Evolutionary conservation across 2,329 filamentous ascomycete species (phyloP), one percentile per base, ranked within the genome.

Genomic region (Penicillium sclerotigenum): DNA sequence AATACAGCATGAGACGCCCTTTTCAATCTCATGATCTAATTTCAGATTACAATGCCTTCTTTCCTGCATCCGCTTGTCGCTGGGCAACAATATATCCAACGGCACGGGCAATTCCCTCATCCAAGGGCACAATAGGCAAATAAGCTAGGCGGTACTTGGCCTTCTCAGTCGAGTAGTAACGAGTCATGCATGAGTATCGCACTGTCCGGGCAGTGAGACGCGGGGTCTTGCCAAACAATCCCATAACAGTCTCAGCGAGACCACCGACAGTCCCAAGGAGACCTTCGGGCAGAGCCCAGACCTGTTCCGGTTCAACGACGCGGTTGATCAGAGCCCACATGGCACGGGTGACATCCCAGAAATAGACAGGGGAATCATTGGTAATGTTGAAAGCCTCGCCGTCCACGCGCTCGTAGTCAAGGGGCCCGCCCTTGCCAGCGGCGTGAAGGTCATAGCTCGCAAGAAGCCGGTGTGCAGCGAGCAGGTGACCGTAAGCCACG

Each of bases 351-450:
- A 95, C 89, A 74, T 96, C 91, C 86, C 94, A 95, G 75, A 96
- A 95, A 72, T 93, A 93, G 20, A 95, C 81, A 5, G 93, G 93
- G 64, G 85, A 80, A 74, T 91, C 90, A 73, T 97, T 97, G 56
- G 91, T 94, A 68, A 97, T 84, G 76, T 96, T 86, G 78, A 97
- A 93, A 48, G 87, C 87, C 73, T 97, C 87, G 57, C 93, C 94
- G 71, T 92, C 89, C 47, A 92, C 85, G 57, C 81, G 82, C 77
- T 91, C 88, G 74, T 85, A 77, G 74, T 89, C 85, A 36, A 90
- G 81, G n/a, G 86, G 86, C 0, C 81, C 79, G 20, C 83, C 86
- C 52, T 79, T 74, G 47, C 73, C 72, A 34, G 69, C 56, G n/a
- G 81, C 77, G 52, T 65, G 59, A 16, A 74, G 70, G 34, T 64